Evolutionary conservation across 371 early-diverging fungal genomes (phyloP).

Genomic region (Chytridium lagenaria): DNA sequence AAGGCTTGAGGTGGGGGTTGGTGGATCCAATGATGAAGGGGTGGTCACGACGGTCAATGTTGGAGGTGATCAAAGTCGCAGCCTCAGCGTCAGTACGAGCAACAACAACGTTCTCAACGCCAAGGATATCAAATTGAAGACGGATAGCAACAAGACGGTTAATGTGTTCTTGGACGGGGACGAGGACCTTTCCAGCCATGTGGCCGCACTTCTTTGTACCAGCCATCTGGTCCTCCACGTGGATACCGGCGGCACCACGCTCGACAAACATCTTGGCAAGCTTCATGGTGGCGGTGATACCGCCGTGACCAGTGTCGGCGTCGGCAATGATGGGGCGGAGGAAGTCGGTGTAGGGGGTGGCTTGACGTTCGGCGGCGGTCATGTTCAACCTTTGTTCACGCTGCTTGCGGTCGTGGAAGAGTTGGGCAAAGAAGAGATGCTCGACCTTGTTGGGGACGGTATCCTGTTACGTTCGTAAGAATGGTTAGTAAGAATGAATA

Average conservation of each 20-base stretch:
- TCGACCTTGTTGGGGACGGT: constrained; percentile 99
- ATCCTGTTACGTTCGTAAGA: constrained; percentile 61
- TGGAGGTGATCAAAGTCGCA: constrained; percentile 93
- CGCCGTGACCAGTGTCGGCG: constrained; percentile 97
- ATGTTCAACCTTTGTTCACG: constrained; percentile 83
- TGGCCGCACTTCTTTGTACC: constrained; percentile 99
- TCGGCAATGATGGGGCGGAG: constrained; percentile 97
- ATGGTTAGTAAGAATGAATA: too few species aligned
- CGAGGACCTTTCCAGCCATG: constrained; percentile 98
- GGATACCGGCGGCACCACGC: constrained; percentile 90
- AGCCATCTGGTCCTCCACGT: constrained; percentile 92
- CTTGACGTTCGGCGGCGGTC: constrained; percentile 72
- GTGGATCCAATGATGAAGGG: constrained; percentile 93
- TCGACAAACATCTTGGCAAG: constrained; percentile 94
- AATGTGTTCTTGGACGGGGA: constrained; percentile 96
- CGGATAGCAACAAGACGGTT: constrained; percentile 95
- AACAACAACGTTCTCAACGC: constrained; percentile 92
- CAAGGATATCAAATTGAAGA: constrained; percentile 98
- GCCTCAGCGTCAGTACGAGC: constrained; percentile 98
- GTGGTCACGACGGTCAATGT: constrained; percentile 97
- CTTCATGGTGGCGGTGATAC: constrained; percentile 91
- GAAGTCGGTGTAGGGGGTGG: constrained; percentile 83
- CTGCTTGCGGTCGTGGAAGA: constrained; percentile 98
- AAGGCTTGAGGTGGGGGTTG: constrained; percentile 73
- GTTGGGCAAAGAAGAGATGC: constrained; percentile 96